These are phyloP conservation scores for Aspergillus sp. DNA, from an alignment of 2,329 filamentous ascomycete genomes.

Conservation along the genomic window DNA sequence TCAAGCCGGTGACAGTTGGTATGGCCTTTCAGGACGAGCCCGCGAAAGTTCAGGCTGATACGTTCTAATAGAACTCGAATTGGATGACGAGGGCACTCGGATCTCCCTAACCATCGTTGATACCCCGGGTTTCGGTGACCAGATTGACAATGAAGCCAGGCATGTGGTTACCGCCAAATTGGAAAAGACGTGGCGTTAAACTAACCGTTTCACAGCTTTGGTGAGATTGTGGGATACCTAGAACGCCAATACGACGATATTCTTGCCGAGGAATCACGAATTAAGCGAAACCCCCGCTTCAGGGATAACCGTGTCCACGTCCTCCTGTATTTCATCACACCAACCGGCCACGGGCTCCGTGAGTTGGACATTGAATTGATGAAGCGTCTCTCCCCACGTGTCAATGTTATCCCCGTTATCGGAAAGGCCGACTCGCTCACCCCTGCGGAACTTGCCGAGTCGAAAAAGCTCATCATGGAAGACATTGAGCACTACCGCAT, in stretches of 20 bases:
- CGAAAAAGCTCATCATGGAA: slow-evolving; percentile 99
- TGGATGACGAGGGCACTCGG: slow-evolving; percentile 97
- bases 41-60: slow-evolving; percentile 10
- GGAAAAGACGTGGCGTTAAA: background rate
- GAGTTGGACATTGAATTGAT: slow-evolving; percentile 99
- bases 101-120: slow-evolving; percentile 98
- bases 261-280: slow-evolving; percentile 97
- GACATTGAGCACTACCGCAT: slow-evolving; percentile 99
- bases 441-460: slow-evolving; percentile 93
- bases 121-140: slow-evolving; percentile 96
- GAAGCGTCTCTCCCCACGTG: slow-evolving; percentile 96
- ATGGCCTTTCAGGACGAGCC: slow-evolving; percentile 40
- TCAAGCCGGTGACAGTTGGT: slow-evolving; percentile 98
- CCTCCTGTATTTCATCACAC: slow-evolving; percentile 98
- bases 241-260: slow-evolving; percentile 99
- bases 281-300: slow-evolving; percentile 99
- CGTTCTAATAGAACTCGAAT: slow-evolving; percentile 63
- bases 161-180: slow-evolving; percentile 44
- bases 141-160: slow-evolving; percentile 99
- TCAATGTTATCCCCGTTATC: slow-evolving; percentile 98
- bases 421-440: slow-evolving; percentile 98
- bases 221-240: slow-evolving; percentile 96
- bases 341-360: slow-evolving; percentile 94
- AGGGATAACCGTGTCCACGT: slow-evolving; percentile 98
- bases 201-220: slow-evolving; percentile 65